These are phyloP conservation scores for Globisporangium cederbergense DNA, from an alignment of 352 stramenopile species.

Conservation along the genomic window DNA sequence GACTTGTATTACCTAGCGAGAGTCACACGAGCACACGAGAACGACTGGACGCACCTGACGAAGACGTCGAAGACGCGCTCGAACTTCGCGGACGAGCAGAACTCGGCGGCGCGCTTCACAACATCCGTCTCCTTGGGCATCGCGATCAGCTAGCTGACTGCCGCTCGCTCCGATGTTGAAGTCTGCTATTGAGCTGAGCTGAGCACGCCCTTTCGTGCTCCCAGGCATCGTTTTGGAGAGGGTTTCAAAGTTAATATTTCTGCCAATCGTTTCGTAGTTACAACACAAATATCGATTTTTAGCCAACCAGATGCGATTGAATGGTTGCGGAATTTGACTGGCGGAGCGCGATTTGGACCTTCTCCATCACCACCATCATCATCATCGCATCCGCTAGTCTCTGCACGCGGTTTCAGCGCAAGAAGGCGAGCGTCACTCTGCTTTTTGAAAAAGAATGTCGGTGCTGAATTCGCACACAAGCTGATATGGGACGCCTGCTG, in stretches of 20 bases:
- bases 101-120: slow-evolving; percentile 58
- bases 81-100: slow-evolving; percentile 65
- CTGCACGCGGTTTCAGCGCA: neutral
- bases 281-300: neutral
- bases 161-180: neutral
- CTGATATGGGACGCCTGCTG: neutral
- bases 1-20: neutral
- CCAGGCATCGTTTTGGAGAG: neutral
- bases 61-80: slow-evolving; percentile 72
- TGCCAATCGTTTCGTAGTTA: neutral
- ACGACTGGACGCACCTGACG: slow-evolving; percentile 27
- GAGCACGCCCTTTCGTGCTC: neutral
- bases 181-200: neutral
- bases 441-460: neutral
- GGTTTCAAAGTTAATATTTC: neutral
- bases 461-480: neutral
- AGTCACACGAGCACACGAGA: neutral
- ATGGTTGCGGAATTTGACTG: slow-evolving; percentile 6
- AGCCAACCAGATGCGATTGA: neutral
- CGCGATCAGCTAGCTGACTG: neutral
- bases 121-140: slow-evolving; percentile 24
- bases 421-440: slow-evolving; percentile 1
- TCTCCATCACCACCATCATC: neutral
- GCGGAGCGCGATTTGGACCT: neutral
- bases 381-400: neutral